phyloP scores from a whole-genome alignment of 495 filamentous ascomycete species.

The Penicillium roqueforti region DNA sequence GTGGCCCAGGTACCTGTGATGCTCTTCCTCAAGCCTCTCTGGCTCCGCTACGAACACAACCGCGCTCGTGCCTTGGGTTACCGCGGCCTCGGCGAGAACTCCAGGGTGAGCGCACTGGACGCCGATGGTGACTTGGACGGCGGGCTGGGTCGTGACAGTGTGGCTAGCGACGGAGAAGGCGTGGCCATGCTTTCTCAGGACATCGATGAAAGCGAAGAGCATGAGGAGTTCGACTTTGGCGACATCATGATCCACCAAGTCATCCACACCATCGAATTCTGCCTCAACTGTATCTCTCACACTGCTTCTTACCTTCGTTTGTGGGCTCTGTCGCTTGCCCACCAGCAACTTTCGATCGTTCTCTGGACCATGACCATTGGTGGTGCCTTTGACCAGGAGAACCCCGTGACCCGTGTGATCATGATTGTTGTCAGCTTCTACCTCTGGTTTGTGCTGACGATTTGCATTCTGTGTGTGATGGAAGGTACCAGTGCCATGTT shows the following conservation, averaged over 20 bases:
- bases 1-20: constrained; percentile 82
- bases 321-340: constrained; percentile 94
- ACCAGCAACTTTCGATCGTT: constrained; percentile 95
- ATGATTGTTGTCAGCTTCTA: constrained; percentile 76
- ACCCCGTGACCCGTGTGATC: constrained; percentile 66
- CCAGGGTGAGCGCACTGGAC: constrained; percentile 78
- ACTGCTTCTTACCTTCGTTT: constrained; percentile 98
- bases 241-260: constrained; percentile 99
- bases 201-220: constrained; percentile 65
- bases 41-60: constrained; percentile 89
- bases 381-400: constrained; percentile 59
- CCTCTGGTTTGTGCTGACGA: constrained; percentile 81
- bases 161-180: constrained; percentile 78
- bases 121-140: constrained; percentile 66
- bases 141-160: constrained; percentile 54
- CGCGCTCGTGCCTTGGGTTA: constrained; percentile 81
- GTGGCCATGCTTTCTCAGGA: constrained; percentile 89
- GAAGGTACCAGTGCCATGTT: constrained; percentile 87
- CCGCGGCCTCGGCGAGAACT: constrained; percentile 82
- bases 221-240: constrained; percentile 94
- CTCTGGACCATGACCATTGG: constrained; percentile 94
- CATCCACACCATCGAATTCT: constrained; percentile 99
- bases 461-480: constrained; percentile 73
- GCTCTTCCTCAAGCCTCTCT: constrained; percentile 92
- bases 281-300: constrained; percentile 97